Base-by-base conservation (phyloP, 176 grass and related monocot species). In the Zizania latifolia region DNA sequence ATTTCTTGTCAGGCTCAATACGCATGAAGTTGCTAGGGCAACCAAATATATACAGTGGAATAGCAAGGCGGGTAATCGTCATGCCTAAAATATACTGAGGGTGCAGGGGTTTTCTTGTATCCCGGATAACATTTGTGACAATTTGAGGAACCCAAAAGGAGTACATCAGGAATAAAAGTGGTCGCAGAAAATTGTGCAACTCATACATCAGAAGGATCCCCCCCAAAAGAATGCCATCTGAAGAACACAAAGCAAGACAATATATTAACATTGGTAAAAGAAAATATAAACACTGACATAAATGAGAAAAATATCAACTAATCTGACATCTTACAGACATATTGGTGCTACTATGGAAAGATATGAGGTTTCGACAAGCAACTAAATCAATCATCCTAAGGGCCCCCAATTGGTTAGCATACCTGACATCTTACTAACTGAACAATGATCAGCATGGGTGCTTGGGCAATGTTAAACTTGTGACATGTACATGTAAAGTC, bases 61-160 rank as follows among this genome's bases (percentile, higher is more conserved):
- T 92, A 53, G 92, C 92, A 77, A 95, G 79, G 54, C 96, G 92
- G 43, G 85, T 92, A 66, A 83, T 46, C 60, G 84, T 86, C 92
- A 99, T 99, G 70, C 96, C 96, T 72, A 99, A 63, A 74, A 99
- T 88, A 79, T 99, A 99, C 34, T 99, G 82, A 1, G 96, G 92
- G 33, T 99, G 96, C 63, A 99, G 74, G 57, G 96, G 96, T 78
- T 99, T 99, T 78, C 96, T 91, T 68, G 96, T 95, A 78, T 99
- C 96, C 29, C 79, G 78, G 60, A 99, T 95, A 41, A 92, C 86
- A 84, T 99, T 99, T 21, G 77, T 90, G n/a, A 92, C 62, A 63
- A 99, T 99, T 77, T 99, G 96, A 46, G 92, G 96, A 82, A 95
- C 58, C 96, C 96, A 99, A 79, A 99, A 99, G 37, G 92, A 95